Evolutionary conservation across 352 stramenopile genomes (phyloP).

Genomic region (Pythium periplocum): DNA sequence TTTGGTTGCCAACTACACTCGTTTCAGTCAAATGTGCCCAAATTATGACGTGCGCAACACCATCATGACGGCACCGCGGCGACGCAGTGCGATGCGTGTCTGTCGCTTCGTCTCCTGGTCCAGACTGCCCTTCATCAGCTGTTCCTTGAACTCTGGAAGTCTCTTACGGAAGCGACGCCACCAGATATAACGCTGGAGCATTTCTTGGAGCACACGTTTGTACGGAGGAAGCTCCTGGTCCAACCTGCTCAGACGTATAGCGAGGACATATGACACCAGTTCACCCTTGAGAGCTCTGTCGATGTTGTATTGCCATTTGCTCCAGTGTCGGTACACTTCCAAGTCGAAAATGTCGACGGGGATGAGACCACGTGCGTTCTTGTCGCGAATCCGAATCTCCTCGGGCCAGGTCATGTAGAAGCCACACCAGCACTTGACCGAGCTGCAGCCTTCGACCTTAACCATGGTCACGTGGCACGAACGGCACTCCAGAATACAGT

Average conservation of each 20-base stretch:
- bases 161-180: neutral
- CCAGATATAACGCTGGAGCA: neutral
- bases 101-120: too few species aligned
- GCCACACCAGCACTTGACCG: slow-evolving; percentile 31
- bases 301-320: neutral
- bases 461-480: slow-evolving; percentile 38
- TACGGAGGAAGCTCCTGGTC: neutral
- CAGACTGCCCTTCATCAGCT: too few species aligned
- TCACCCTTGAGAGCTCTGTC: too few species aligned
- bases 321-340: neutral
- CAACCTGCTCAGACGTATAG: neutral
- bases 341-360: slow-evolving; percentile 1
- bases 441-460: slow-evolving; percentile 41
- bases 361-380: neutral
- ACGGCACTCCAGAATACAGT: slow-evolving; percentile 31
- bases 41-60: too few species aligned
- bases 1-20: too few species aligned
- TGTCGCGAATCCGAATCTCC: slow-evolving; percentile 1
- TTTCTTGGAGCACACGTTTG: neutral
- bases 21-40: too few species aligned
- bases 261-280: neutral
- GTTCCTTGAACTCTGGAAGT: too few species aligned
- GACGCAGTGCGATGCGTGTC: too few species aligned
- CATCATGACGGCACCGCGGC: too few species aligned
- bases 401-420: slow-evolving; percentile 3